Evolutionary conservation across 805 yeast species (phyloP).

Genomic region (Saturnispora hagleri): DNA sequence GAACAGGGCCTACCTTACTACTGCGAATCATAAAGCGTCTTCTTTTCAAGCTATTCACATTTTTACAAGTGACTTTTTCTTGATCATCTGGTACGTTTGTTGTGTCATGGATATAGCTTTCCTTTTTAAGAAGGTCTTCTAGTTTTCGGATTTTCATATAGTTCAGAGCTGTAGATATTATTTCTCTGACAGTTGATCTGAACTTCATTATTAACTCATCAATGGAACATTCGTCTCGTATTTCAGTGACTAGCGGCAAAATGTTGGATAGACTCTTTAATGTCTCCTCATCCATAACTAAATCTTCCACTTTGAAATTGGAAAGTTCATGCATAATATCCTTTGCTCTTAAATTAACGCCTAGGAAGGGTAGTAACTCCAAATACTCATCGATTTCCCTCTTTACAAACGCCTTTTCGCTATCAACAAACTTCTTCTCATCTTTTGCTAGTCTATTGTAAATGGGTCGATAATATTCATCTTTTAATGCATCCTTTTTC

Average conservation of each 20-base stretch:
- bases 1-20: conserved; percentile 28
- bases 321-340: conserved; percentile 5
- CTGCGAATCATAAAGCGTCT: conserved; percentile 13
- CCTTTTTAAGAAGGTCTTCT: conserved; percentile 24
- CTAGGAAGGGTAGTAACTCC: conserved; percentile 35
- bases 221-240: conserved; percentile 38
- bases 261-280: conserved; percentile 6
- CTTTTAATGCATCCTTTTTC: conserved; percentile 38
- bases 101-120: background rate
- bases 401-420: conserved; percentile 44
- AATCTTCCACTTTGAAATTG: conserved; percentile 6
- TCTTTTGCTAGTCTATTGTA: conserved; percentile 56
- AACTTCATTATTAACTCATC: conserved; percentile 46
- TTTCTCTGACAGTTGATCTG: conserved; percentile 41
- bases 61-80: background rate
- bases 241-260: conserved; percentile 31
- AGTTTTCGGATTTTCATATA: conserved; percentile 31
- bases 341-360: conserved; percentile 12
- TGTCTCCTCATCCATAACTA: conserved; percentile 10
- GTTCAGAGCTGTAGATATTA: conserved; percentile 30
- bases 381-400: conserved; percentile 49
- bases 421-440: conserved; percentile 49
- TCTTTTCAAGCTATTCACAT: background rate
- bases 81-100: background rate
- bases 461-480: conserved; percentile 33